Percentiles rank a stretch among this genome's conserved stretches.
Conservation (phyloP, 1,139 yeast genomes). For the Yarrowia galli region DNA sequence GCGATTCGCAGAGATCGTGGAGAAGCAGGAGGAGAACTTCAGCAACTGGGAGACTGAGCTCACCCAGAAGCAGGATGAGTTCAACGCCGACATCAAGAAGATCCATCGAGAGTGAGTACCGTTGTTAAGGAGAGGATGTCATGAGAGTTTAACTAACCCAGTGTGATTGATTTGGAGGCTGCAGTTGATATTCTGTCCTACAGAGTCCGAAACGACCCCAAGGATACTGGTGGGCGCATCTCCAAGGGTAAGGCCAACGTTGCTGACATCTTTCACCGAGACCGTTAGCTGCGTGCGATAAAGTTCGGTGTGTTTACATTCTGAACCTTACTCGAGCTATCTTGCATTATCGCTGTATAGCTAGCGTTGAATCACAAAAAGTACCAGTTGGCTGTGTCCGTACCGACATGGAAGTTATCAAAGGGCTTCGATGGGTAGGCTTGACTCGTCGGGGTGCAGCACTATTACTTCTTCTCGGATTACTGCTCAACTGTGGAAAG, state of each 20-base stretch:
- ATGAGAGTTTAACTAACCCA: conserved; percentile 1
- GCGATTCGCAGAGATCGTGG: conserved; percentile 59
- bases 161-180: conserved; percentile 36
- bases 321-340: conserved; percentile 21
- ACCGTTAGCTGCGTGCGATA: conserved; percentile 15
- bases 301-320: conserved; percentile 18
- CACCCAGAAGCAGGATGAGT: conserved; percentile 60
- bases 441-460: too few relatives aligned
- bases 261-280: conserved; percentile 34
- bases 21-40: conserved; percentile 65
- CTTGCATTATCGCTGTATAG: conserved; percentile 36
- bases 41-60: conserved; percentile 70
- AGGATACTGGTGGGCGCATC: conserved; percentile 23
- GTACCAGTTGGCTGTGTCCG: not conserved
- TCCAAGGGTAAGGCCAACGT: conserved; percentile 31
- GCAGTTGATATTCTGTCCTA: conserved; percentile 28
- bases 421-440: not conserved
- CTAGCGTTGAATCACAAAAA: not conserved
- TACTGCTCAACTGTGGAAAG: not conserved
- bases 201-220: conserved; percentile 31
- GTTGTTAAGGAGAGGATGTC: not conserved
- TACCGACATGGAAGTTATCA: not conserved
- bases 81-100: conserved; percentile 63
- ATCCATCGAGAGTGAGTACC: conserved; percentile 50
- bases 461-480: too few relatives aligned